These are phyloP conservation scores for Cairneyella variabilis DNA, from an alignment of 495 filamentous ascomycete genomes.

Conservation along the genomic window DNA sequence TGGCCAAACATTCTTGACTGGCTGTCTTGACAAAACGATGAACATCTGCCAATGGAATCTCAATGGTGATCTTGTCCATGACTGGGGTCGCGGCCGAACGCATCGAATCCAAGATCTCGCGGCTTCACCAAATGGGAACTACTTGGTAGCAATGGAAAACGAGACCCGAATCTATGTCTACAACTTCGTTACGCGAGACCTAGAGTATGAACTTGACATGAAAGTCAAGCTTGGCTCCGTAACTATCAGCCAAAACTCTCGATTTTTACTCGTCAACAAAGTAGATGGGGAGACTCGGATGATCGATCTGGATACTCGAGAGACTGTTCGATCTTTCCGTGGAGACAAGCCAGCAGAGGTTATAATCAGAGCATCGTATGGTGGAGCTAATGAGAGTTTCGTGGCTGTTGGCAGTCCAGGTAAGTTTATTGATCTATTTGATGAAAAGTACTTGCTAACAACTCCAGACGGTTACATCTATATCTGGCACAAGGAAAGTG, in stretches of 20 bases:
- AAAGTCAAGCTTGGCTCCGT: constrained; percentile 69
- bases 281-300: constrained; percentile 69
- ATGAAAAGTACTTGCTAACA: constrained; percentile 1
- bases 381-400: constrained; percentile 87
- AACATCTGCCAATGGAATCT: constrained; percentile 68
- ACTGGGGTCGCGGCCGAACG: constrained; percentile 50
- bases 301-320: constrained; percentile 69
- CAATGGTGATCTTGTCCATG: constrained; percentile 50
- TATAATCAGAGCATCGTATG: constrained; percentile 78
- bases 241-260: constrained; percentile 74
- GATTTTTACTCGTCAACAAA: constrained; percentile 78
- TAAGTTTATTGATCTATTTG: constrained; percentile 33
- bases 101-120: constrained; percentile 82
- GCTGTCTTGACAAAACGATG: constrained; percentile 64
- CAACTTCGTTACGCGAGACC: constrained; percentile 68
- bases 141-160: constrained; percentile 72
- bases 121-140: constrained; percentile 72
- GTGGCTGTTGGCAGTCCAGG: constrained; percentile 90
- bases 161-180: constrained; percentile 73
- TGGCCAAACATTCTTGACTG: constrained; percentile 73
- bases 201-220: constrained; percentile 68
- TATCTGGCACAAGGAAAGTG: constrained; percentile 88
- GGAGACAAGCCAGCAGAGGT: constrained; percentile 69
- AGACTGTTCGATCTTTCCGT: constrained; percentile 63
- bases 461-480: constrained; percentile 68